Conservation (phyloP, 1,284 basidiomycete species). For the Microbotryum silenes-acaulis region DNA sequence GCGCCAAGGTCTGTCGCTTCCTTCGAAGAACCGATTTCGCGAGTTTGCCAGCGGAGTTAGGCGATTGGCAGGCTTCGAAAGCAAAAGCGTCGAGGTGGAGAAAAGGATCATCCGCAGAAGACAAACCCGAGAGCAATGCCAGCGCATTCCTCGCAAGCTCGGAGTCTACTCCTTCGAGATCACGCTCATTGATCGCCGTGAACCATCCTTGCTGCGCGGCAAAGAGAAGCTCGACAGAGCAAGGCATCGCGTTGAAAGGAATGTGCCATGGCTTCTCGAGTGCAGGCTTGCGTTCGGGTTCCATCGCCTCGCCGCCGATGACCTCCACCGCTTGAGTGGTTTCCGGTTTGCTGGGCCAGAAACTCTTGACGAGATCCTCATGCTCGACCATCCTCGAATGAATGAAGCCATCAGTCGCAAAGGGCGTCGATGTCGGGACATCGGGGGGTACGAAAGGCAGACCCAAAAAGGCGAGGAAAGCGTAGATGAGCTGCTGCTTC, state of each 20-base stretch:
- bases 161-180: slow-evolving; percentile 37
- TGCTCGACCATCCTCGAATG: slow-evolving; percentile 34
- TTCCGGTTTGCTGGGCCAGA: slow-evolving; percentile 30
- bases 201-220: slow-evolving; percentile 38
- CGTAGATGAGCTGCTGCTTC: slow-evolving; percentile 58
- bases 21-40: slow-evolving; percentile 62
- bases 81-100: slow-evolving; percentile 42
- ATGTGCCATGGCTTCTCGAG: slow-evolving; percentile 29
- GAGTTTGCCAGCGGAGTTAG: slow-evolving; percentile 59
- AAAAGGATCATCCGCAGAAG: slow-evolving; percentile 10
- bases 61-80: slow-evolving; percentile 57
- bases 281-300: slow-evolving; percentile 36
- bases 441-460: slow-evolving; percentile 49
- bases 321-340: slow-evolving; percentile 35
- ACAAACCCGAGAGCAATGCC: slow-evolving; percentile 1
- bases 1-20: slow-evolving; percentile 57
- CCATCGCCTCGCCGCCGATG: slow-evolving; percentile 43
- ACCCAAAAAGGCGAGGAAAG: slow-evolving; percentile 69
- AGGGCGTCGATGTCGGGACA: slow-evolving; percentile 40
- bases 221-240: slow-evolving; percentile 31
- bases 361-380: slow-evolving; percentile 27
- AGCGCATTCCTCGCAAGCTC: slow-evolving; percentile 35
- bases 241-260: slow-evolving; percentile 33
- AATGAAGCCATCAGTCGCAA: slow-evolving; percentile 42
- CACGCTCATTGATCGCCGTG: slow-evolving; percentile 34